Base-by-base conservation (phyloP, 257 asterid species). In the Marsdenia floribunda region DNA sequence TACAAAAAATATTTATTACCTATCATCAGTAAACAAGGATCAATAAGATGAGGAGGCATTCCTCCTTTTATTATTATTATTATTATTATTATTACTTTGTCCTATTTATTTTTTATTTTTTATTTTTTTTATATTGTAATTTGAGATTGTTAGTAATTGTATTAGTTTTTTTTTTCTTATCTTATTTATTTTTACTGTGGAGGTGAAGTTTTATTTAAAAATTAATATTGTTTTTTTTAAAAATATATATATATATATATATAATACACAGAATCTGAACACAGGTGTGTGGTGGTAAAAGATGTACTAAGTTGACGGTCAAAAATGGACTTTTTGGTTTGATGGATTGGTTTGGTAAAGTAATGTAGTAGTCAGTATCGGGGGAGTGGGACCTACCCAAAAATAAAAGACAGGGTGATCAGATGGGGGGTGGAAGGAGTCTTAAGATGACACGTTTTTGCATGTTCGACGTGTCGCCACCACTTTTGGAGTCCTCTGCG, bases 251-350 rank as follows among this genome's bases (percentile, higher is more conserved):
- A 37, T 37, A 38, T 6, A 5, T 5, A 4, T 42, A 42, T 9
- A 0, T 49, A 49, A 12, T 12, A 42, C 1, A 9, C 6, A 16
- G 22, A 53, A 44, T 44, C 49, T 8, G 59, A 53, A 49, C 3
- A 49, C 2, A 13, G 54, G 18, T 49, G 18, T 2, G 16, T 12
- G 18, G 53, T 49, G 18, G 53, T 49, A 44, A 44, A 8, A 44
- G 49, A 16, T 4, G 1, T 18, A 10, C 4, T 3, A 50, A 61
- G 57, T 53, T 60, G 85, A 77, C 72, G 84, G 93, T 88, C 91
- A 85, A 84, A 86, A 86, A 73, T 70, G 64, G 82, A 84, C 93
- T 91, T 91, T 91, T 88, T 72, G 86, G 77, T 71, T 87, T 89
- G 81, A 88, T 82, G 72, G 19, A 8, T 44, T 44, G 49, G 49